Evolutionary conservation across 257 asterid genomes (phyloP).

Genomic region (Solanum commersonii): DNA sequence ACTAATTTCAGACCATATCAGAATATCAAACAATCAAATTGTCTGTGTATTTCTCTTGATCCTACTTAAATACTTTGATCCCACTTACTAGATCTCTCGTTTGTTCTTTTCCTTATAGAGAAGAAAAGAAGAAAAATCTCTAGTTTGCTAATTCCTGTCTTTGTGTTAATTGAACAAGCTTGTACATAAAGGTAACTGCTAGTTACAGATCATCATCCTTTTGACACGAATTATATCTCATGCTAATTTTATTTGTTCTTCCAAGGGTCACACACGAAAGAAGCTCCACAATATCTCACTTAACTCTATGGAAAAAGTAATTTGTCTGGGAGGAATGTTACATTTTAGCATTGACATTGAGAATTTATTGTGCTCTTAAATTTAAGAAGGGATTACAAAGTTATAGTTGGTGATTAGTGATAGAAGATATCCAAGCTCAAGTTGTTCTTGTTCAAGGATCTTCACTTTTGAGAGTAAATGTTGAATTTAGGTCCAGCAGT

Average conservation of each 20-base stretch:
- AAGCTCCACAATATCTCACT: not conserved
- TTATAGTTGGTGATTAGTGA: not conserved
- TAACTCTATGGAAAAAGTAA: not conserved
- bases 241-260: not conserved
- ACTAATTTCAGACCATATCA: not conserved
- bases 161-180: not conserved
- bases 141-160: not conserved
- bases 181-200: not conserved
- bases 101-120: not conserved
- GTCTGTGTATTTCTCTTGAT: not conserved
- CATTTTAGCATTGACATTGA: not conserved
- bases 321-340: not conserved
- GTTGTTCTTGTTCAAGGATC: not conserved
- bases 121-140: not conserved
- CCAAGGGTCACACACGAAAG: not conserved
- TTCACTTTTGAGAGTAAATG: not conserved
- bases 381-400: not conserved
- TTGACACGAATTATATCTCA: not conserved
- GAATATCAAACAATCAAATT: not conserved
- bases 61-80: not conserved
- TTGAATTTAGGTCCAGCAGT: not conserved
- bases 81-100: not conserved
- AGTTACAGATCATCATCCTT: not conserved
- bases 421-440: not conserved
- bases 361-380: not conserved